Conservation (phyloP, 208 protist species). For the Angomonas ambiguus region DNA sequence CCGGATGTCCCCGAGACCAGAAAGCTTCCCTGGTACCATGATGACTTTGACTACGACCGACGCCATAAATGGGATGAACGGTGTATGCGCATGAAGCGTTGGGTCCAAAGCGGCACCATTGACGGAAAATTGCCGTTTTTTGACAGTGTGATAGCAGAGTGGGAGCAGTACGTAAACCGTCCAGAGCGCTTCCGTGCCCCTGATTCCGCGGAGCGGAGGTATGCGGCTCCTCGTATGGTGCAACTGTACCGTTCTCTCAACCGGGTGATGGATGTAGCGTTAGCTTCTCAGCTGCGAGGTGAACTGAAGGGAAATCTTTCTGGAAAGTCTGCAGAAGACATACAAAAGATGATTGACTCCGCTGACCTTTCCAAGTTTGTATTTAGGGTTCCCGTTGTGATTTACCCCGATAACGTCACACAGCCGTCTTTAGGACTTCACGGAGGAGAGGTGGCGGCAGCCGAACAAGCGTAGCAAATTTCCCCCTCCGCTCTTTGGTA, state of each 20-base stretch:
- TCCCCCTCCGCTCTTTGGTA: not conserved
- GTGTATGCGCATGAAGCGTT: conserved; percentile 90
- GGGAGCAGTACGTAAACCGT: conserved; percentile 90
- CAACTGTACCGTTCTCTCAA: conserved; percentile 83
- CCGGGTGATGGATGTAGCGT: conserved; percentile 79
- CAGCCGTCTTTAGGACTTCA: conserved; percentile 64
- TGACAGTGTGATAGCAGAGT: conserved; percentile 81
- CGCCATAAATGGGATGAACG: conserved; percentile 90
- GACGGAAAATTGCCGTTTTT: conserved; percentile 79
- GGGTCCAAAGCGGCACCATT: conserved; percentile 87
- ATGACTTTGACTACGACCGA: conserved; percentile 86
- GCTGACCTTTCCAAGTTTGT: conserved; percentile 55
- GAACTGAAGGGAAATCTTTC: conserved; percentile 21
- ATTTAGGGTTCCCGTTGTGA: conserved; percentile 71
- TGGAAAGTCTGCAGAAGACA: conserved; percentile 34
- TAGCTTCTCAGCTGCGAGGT: conserved; percentile 64
- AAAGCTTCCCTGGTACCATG: conserved; percentile 85
- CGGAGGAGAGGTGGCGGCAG: conserved; percentile 15
- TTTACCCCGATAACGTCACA: conserved; percentile 63
- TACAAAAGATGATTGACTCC: conserved; percentile 44
- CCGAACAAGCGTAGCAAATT: not conserved
- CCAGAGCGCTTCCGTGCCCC: conserved; percentile 72
- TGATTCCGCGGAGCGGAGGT: conserved; percentile 75
- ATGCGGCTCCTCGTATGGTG: conserved; percentile 82
- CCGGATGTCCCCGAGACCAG: conserved; percentile 81